Conservation (phyloP, 768 basidiomycete genomes). For the Naganishia kalamii region DNA sequence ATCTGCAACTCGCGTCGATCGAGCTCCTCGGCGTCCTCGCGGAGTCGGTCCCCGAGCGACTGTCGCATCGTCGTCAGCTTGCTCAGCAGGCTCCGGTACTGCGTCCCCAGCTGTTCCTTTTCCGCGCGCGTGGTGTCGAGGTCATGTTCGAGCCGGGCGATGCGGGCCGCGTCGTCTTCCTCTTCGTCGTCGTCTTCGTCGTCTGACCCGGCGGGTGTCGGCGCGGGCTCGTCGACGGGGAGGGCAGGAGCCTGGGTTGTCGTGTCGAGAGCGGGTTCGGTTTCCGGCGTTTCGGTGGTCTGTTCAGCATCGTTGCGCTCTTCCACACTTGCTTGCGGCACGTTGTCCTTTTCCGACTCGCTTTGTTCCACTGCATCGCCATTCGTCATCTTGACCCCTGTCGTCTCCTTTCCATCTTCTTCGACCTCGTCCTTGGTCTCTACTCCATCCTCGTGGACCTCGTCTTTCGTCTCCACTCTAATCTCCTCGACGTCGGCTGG, state of each 20-base stretch:
- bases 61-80: slow-evolving; percentile 91
- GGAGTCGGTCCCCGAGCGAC: slow-evolving; percentile 84
- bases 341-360: neutral
- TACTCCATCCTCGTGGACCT: neutral
- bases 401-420: neutral
- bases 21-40: slow-evolving; percentile 97
- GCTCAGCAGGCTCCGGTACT: slow-evolving; percentile 77
- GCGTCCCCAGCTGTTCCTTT: slow-evolving; percentile 75
- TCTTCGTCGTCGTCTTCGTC: slow-evolving; percentile 7
- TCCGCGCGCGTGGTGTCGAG: slow-evolving; percentile 70
- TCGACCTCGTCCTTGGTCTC: neutral
- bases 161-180: slow-evolving; percentile 18
- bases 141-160: slow-evolving; percentile 60
- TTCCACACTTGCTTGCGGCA: neutral
- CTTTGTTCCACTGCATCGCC: neutral
- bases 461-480: neutral
- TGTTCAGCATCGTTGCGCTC: too few species aligned
- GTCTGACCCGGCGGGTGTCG: neutral
- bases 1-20: slow-evolving; percentile 83
- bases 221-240: neutral
- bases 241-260: neutral
- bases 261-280: too few species aligned
- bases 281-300: too few species aligned
- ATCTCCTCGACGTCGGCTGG: neutral
- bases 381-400: neutral